phyloP scores from a whole-genome alignment of 106 monocot species.

The Dioscorea zingiberensis region DNA sequence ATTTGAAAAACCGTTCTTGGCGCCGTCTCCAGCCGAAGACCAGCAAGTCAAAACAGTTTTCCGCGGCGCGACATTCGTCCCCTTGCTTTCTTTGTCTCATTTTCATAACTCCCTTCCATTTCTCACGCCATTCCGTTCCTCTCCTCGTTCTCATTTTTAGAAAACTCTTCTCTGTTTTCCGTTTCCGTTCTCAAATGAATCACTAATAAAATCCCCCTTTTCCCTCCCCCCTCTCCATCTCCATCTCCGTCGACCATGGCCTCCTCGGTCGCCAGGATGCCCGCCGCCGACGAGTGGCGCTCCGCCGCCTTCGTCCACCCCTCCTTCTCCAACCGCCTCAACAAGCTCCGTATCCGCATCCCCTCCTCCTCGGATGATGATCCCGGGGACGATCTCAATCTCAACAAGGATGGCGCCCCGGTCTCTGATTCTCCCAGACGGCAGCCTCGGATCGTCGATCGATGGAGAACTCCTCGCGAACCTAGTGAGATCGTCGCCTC shows the following conservation, averaged over 20 bases:
- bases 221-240: neutral
- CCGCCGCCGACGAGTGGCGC: conserved; percentile 28
- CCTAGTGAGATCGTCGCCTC: conserved; percentile 45
- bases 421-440: conserved; percentile 2
- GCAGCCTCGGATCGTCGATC: conserved; percentile 39
- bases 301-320: conserved; percentile 1
- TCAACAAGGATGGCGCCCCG: neutral
- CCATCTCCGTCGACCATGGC: conserved; percentile 12
- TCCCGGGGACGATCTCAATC: neutral
- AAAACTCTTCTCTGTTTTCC: too few relatives aligned
- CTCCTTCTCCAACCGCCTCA: conserved; percentile 13
- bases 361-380: neutral
- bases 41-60: too few relatives aligned
- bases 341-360: conserved; percentile 24
- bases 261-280: conserved; percentile 41
- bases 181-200: too few relatives aligned
- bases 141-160: too few relatives aligned
- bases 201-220: neutral
- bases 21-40: too few relatives aligned
- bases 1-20: too few relatives aligned
- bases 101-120: too few relatives aligned
- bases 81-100: too few relatives aligned
- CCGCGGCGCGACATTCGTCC: too few relatives aligned
- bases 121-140: too few relatives aligned
- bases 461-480: conserved; percentile 54